Base-by-base conservation (phyloP, 805 yeast genomes). In the Priceomyces carsonii region DNA sequence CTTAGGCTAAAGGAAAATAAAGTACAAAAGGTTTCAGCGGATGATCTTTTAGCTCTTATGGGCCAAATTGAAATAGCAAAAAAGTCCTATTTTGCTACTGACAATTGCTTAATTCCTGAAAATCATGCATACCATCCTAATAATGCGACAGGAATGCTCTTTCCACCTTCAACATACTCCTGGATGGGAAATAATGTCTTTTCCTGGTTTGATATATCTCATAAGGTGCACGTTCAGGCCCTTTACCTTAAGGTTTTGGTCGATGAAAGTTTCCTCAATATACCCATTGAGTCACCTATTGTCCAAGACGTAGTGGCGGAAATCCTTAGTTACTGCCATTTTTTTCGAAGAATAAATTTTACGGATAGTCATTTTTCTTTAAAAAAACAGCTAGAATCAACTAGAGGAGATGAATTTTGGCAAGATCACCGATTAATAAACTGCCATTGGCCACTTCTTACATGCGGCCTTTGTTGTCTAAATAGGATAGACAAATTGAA, bases 131-230 rank as follows among this genome's bases (percentile, higher is more conserved):
- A 39, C 32, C 39, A 43, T 29, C 50, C 50, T 8, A 37, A 38
- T 24, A 39, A 46, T 10, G 38, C 32, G 14, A 48, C 44, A 7
- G 26, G 39, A 22, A 28, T 28, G 12, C 42, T 30, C 24, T 29
- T 46, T 7, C 51, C 51, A 10, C 26, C 22, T 6, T 48, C 44
- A 29, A 38, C 45, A 3, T 45, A 40, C 33, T 47, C 47, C 10
- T 42, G 40, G 18, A 33, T 21, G 6, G 41, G 43, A 15, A 41
- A 40, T 3, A 31, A 46, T 5, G 49, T 55, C 12, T 46, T 57
- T 33, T 50, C 58, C 19, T 77, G 82, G 82, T 66, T 59, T 58
- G 82, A 77, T 46, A 53, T 70, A 3, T 55, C 73, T 3, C 77
- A 76, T 34, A 74, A 72, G 34, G 51, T 66, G 0, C 65, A 57